A percentile compares a stretch with the other conserved stretches of the same genome.
phyloP scores from a whole-genome alignment of 352 stramenopile genomes.

The Peronospora tabacina region DNA sequence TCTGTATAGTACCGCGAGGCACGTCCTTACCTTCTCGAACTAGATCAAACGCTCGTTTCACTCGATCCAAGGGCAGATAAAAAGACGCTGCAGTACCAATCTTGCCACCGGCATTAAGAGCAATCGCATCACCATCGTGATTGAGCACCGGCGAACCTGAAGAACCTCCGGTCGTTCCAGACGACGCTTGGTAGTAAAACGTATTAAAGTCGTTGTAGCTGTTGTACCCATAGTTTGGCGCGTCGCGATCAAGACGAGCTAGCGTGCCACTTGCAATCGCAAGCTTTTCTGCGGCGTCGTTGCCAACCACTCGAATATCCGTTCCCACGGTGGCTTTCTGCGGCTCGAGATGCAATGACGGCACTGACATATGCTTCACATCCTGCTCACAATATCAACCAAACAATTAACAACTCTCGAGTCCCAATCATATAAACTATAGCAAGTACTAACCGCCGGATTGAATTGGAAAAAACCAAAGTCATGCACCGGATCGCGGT shows the following conservation, averaged over 20 bases:
- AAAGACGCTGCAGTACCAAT: conserved; percentile 84
- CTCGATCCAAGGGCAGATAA: conserved; percentile 86
- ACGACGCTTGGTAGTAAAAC: conserved; percentile 90
- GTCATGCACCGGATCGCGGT: conserved; percentile 89
- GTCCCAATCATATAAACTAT: background rate
- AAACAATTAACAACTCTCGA: conserved; percentile 1
- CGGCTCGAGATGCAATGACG: conserved; percentile 68
- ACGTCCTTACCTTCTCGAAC: conserved; percentile 65
- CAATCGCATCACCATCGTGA: conserved; percentile 81
- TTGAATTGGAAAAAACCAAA: conserved; percentile 91
- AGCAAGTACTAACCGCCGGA: conserved; percentile 38
- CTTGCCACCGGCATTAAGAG: conserved; percentile 87
- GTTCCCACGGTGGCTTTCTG: conserved; percentile 86
- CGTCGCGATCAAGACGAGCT: conserved; percentile 85
- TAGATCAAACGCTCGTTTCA: conserved; percentile 82
- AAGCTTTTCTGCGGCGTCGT: conserved; percentile 89
- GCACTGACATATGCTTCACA: conserved; percentile 79
- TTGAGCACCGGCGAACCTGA: conserved; percentile 87
- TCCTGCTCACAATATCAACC: conserved; percentile 29
- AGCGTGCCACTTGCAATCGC: conserved; percentile 89
- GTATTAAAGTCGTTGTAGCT: conserved; percentile 93
- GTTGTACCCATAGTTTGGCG: conserved; percentile 83
- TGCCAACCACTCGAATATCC: conserved; percentile 90
- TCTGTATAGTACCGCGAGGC: conserved; percentile 82
- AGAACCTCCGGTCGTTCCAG: conserved; percentile 62